Evolutionary conservation across 169 alveolate species (phyloP), one percentile per base, ranked within the genome.

Genomic region (Blepharisma undulans): DNA sequence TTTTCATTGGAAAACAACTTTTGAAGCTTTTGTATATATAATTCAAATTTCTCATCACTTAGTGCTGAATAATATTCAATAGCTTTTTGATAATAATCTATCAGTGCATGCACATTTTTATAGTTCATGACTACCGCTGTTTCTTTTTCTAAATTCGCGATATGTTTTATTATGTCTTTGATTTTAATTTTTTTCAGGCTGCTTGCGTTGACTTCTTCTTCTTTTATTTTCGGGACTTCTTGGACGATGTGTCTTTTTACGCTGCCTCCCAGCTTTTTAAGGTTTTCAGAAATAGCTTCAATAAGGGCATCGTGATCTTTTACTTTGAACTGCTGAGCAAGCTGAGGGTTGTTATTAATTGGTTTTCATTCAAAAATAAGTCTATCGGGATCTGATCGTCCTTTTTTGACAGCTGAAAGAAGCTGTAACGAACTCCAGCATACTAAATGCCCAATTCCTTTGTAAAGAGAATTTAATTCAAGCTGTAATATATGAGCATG

Each of bases 1-100:
- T 32, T 59, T 48, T 84, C 89, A 84, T 88, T 78, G 81, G 76
- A 88, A 89, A 90, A 86, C 27, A 90, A 74, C 48, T 86, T 80
- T 59, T 89, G 87, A 7, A 90, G 87, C 81, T 90, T 93, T 4
- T 90, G 91, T 6, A 92, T 76, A 34, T 84, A 92, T 32, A 16
- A 21, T 74, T 92, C 88, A 48, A 90, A 92, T 90, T 59, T 81
- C 18, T 88, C 90, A 32, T 92, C 89, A 89, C 90, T 90, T 16
- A 92, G 72, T 21, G 95, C 95, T 2, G 92, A 84, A 85, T 78
- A 92, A 92, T 90, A 92, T 76, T 92, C 95, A 34, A 92, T 92
- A 48, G 95, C 93, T 30, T 78, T 89, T 92, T 92, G 92, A 74
- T 92, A 92, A 85, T 90, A 76, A 33, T 82, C 82, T 87, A 90